phyloP scores from a whole-genome alignment of 371 early-diverging fungal species.

The Smittium culicis region DNA sequence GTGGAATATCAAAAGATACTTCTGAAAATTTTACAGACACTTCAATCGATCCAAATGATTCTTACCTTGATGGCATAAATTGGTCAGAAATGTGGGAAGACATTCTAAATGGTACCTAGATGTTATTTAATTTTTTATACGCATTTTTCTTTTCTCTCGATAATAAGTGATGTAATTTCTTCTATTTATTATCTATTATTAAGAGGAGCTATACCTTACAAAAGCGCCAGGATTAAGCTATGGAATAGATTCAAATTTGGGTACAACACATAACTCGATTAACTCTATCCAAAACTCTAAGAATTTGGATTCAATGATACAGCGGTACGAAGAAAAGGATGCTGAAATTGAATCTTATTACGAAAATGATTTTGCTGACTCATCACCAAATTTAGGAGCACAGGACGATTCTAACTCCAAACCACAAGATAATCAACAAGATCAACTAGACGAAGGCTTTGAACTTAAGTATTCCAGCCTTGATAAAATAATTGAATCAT shows the following conservation, averaged over 20 bases:
- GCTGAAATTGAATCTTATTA: neutral
- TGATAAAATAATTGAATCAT: neutral
- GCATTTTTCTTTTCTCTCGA: no score
- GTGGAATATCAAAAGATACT: neutral
- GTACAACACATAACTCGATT: neutral
- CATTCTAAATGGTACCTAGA: neutral
- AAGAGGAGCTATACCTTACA: neutral
- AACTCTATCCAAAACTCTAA: neutral
- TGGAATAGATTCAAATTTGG: neutral
- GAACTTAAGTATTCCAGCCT: neutral
- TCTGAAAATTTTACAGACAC: neutral
- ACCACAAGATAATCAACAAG: neutral
- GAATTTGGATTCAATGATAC: neutral
- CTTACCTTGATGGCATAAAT: neutral
- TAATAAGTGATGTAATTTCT: no score
- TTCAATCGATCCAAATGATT: neutral
- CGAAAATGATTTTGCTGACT: no score
- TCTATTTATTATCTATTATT: neutral
- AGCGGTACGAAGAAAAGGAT: neutral
- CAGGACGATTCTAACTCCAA: neutral
- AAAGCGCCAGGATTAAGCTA: neutral
- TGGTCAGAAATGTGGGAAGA: constrained; percentile 6
- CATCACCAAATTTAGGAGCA: neutral
- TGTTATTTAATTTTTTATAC: no score
- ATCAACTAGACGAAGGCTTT: neutral